Percentiles rank a stretch among this genome's conserved stretches.
phyloP scores from a whole-genome alignment of 1,284 basidiomycete species.

The Ganoderma meredithae region DNA sequence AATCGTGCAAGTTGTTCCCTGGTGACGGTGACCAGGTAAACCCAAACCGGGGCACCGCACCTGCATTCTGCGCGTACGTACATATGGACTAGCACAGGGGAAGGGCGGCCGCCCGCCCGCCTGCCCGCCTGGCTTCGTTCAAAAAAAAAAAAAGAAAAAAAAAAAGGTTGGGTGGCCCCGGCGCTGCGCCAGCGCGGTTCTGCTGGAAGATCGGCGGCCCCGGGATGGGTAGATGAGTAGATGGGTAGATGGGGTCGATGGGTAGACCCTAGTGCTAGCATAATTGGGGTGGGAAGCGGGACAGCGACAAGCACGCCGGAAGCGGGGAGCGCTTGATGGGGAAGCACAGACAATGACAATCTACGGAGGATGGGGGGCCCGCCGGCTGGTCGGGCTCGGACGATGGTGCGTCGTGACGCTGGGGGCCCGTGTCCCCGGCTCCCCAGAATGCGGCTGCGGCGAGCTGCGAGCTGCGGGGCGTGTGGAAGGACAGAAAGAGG shows the following conservation, averaged over 20 bases:
- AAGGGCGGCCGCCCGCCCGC: too few relatives aligned
- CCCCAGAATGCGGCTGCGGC: too few relatives aligned
- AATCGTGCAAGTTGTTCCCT: too few relatives aligned
- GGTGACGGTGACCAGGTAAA: too few relatives aligned
- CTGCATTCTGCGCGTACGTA: too few relatives aligned
- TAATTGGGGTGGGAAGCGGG: background rate
- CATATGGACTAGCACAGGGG: background rate
- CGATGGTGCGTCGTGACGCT: too few relatives aligned
- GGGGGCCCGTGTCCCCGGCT: too few relatives aligned
- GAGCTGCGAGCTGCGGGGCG: background rate
- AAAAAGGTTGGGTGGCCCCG: too few relatives aligned
- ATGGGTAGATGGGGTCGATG: background rate
- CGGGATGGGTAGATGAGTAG: background rate
- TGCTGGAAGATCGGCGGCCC: constrained; percentile 7
- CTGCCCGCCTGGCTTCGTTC: too few relatives aligned
- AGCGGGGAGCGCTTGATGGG: background rate
- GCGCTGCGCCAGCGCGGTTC: constrained; percentile 1
- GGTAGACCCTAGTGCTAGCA: background rate
- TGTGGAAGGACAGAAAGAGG: background rate
- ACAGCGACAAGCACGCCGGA: background rate
- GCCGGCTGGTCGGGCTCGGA: background rate
- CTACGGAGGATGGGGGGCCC: background rate
- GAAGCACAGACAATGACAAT: too few relatives aligned
- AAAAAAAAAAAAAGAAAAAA: too few relatives aligned
- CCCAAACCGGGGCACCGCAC: too few relatives aligned